phyloP scores from a whole-genome alignment of 495 filamentous ascomycete genomes.

The Aspergillus haitiensis region DNA sequence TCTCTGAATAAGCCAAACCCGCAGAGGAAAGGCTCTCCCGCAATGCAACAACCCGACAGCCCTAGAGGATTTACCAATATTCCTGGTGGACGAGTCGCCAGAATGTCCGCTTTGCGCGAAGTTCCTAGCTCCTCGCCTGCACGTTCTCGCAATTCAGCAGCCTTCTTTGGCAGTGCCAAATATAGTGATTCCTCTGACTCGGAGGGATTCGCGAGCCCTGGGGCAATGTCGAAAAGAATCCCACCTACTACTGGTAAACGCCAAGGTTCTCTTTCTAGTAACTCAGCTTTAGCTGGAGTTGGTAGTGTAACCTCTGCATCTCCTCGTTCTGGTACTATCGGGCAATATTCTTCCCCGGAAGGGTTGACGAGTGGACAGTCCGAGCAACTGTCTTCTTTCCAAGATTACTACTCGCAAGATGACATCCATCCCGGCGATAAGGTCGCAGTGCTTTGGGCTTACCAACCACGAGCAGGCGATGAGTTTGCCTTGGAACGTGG shows the following conservation, averaged over 20 bases:
- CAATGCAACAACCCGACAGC: constrained; percentile 51
- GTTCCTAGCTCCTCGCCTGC: constrained; percentile 61
- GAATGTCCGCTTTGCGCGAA: constrained; percentile 92
- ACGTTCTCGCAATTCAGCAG: constrained; percentile 43
- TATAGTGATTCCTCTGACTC: constrained; percentile 77
- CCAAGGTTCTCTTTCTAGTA: constrained; percentile 87
- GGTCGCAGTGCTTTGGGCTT: constrained; percentile 94
- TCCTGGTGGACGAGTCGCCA: constrained; percentile 84
- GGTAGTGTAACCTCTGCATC: constrained; percentile 64
- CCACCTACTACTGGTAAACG: constrained; percentile 69
- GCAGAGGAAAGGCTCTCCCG: constrained; percentile 55
- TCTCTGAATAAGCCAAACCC: constrained; percentile 88
- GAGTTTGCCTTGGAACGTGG: constrained; percentile 93
- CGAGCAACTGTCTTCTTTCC: constrained; percentile 93
- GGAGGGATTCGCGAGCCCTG: constrained; percentile 77
- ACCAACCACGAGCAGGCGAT: constrained; percentile 88
- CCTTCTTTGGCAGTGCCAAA: constrained; percentile 46
- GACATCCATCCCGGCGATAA: constrained; percentile 90
- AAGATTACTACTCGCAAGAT: constrained; percentile 97
- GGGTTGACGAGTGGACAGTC: constrained; percentile 85
- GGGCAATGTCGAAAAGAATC: constrained; percentile 61
- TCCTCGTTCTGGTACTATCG: constrained; percentile 68
- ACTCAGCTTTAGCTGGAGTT: constrained; percentile 67
- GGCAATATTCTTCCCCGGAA: constrained; percentile 78
- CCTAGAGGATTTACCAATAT: constrained; percentile 69